Percentiles rank a stretch among this genome's conserved stretches.
Evolutionary conservation across 768 basidiomycete genomes (phyloP).

Genomic region (Lactifluus echinatus): DNA sequence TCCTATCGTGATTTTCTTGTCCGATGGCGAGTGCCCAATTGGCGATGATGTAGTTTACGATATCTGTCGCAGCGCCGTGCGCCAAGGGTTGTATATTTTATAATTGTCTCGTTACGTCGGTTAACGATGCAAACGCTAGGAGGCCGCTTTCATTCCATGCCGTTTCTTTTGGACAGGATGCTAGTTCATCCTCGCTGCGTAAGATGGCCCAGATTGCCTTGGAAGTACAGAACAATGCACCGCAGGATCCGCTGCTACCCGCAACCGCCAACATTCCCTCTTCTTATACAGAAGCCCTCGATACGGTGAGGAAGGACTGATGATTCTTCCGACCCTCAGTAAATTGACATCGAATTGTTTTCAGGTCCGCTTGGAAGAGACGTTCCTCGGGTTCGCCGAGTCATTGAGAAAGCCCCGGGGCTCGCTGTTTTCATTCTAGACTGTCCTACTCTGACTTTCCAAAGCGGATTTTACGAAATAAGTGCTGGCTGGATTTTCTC

Average conservation of each 20-base stretch:
- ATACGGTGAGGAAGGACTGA: neutral
- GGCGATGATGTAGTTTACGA: slow-evolving; percentile 33
- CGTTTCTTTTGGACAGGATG: slow-evolving; percentile 45
- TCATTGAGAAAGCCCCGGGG: slow-evolving; percentile 49
- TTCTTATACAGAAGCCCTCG: slow-evolving; percentile 40
- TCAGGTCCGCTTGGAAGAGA: slow-evolving; percentile 47
- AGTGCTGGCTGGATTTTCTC: too few species aligned
- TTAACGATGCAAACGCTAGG: slow-evolving; percentile 25
- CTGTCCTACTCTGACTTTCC: too few species aligned
- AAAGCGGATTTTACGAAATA: too few species aligned
- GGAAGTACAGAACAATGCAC: slow-evolving; percentile 42
- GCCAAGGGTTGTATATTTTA: slow-evolving; percentile 31
- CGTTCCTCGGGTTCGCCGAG: too few species aligned
- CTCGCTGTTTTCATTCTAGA: slow-evolving; percentile 26
- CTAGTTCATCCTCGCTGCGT: slow-evolving; percentile 28
- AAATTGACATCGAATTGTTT: neutral
- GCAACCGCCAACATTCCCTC: neutral
- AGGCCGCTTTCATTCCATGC: too few species aligned
- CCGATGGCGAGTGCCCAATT: too few species aligned
- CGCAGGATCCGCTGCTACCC: too few species aligned
- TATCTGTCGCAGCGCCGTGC: too few species aligned
- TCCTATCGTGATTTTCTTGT: too few species aligned
- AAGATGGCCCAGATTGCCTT: slow-evolving; percentile 46
- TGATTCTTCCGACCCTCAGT: too few species aligned
- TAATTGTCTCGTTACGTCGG: neutral